Percentiles rank a stretch among this genome's conserved stretches.
Conservation (phyloP, 2,329 filamentous ascomycete species). For the Teratosphaeria pseudoeucalypti region DNA sequence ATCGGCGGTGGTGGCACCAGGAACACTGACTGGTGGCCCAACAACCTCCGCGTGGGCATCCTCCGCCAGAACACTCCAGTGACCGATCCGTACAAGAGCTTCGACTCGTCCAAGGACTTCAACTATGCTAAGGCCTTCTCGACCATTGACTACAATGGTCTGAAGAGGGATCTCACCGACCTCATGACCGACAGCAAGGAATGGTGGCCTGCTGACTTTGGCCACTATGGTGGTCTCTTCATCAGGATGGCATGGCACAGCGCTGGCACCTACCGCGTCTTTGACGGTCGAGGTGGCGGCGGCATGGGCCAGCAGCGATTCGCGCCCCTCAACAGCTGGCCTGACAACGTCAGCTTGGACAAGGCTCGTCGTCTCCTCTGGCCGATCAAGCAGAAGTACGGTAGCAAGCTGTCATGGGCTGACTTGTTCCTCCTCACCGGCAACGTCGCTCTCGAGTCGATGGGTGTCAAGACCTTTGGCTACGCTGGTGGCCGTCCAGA, state of each 20-base stretch:
- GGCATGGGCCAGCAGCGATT: slow-evolving; percentile 66
- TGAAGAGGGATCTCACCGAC: slow-evolving; percentile 63
- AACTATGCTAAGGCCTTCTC: slow-evolving; percentile 66
- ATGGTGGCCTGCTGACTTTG: slow-evolving; percentile 74
- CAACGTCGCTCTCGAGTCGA: slow-evolving; percentile 67
- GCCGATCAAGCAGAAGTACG: slow-evolving; percentile 79
- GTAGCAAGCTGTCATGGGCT: slow-evolving; percentile 72
- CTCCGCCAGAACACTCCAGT: slow-evolving; percentile 58
- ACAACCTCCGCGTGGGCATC: slow-evolving; percentile 56
- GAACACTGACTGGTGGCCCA: slow-evolving; percentile 57
- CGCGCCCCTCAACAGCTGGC: slow-evolving; percentile 72
- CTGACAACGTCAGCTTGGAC: slow-evolving; percentile 67
- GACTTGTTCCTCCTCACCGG: slow-evolving; percentile 62
- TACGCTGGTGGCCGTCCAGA: slow-evolving; percentile 64
- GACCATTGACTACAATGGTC: slow-evolving; percentile 55
- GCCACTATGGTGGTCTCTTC: slow-evolving; percentile 71
- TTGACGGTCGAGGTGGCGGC: slow-evolving; percentile 64
- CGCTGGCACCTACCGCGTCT: slow-evolving; percentile 66
- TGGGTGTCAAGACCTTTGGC: slow-evolving; percentile 64
- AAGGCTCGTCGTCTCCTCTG: slow-evolving; percentile 70
- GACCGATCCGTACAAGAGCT: slow-evolving; percentile 51
- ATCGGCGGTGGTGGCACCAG: slow-evolving; percentile 45
- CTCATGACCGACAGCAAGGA: slow-evolving; percentile 71
- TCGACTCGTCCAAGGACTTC: slow-evolving; percentile 35
- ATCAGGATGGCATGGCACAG: slow-evolving; percentile 76